A percentile compares a stretch with the other conserved stretches of the same genome.
phyloP scores from a whole-genome alignment of 148 eudicot species.

The Camellia sinensis region DNA sequence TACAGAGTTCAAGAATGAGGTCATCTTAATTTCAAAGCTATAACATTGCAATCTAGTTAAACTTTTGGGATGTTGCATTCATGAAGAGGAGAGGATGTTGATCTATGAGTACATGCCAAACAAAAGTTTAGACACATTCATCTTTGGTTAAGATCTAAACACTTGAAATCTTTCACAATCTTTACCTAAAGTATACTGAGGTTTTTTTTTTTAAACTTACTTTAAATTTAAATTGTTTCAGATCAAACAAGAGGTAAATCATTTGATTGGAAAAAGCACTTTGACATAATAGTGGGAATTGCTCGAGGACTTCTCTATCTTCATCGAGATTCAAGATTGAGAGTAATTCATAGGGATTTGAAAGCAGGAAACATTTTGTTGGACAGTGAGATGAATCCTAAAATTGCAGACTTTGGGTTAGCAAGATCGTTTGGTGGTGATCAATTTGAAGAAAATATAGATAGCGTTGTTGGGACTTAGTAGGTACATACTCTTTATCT shows the following conservation, averaged over 20 bases:
- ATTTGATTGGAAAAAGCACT: conserved; percentile 21
- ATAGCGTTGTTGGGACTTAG: conserved; percentile 23
- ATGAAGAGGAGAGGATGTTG: conserved; percentile 12
- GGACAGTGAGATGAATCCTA: conserved; percentile 22
- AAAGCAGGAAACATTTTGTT: conserved; percentile 26
- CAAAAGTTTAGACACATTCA: background rate
- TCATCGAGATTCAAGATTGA: conserved; percentile 25
- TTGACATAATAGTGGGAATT: conserved; percentile 19
- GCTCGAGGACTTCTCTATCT: conserved; percentile 30
- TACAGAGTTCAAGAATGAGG: conserved; percentile 13
- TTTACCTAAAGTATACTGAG: background rate
- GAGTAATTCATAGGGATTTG: conserved; percentile 26
- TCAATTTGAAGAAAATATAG: conserved; percentile 18
- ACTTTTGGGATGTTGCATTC: conserved; percentile 12
- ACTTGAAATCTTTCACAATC: background rate
- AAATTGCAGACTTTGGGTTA: conserved; percentile 27
- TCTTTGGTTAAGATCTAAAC: background rate
- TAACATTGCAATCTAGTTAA: conserved; percentile 8
- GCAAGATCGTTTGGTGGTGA: conserved; percentile 22
- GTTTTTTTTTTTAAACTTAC: background rate
- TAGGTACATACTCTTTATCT: background rate
- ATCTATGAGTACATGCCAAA: conserved; percentile 15
- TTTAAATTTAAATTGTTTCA: background rate
- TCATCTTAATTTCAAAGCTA: conserved; percentile 4
- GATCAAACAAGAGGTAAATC: conserved; percentile 7